phyloP scores from a whole-genome alignment of 225 moss, liverwort and hornwort species.

The Climacium dendroides region DNA sequence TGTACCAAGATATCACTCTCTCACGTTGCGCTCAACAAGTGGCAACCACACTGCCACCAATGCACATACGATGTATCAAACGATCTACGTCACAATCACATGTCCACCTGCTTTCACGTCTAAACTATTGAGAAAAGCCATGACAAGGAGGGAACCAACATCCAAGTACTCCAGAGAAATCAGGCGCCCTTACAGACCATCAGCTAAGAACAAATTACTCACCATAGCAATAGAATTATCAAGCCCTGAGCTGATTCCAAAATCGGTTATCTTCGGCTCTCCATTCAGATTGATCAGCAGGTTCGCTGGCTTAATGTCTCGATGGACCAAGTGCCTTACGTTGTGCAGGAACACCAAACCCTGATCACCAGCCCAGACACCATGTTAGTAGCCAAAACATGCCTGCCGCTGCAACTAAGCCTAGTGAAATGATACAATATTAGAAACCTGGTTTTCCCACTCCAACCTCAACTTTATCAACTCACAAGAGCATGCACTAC shows the following conservation, averaged over 20 bases:
- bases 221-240: constrained; percentile 99
- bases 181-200: neutral
- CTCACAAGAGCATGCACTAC: neutral
- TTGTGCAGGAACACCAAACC: constrained; percentile 90
- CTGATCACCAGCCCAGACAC: constrained; percentile 19
- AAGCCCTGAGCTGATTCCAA: constrained; percentile 63
- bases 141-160: neutral
- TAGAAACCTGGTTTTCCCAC: neutral
- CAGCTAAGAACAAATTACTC: neutral
- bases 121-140: neutral
- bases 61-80: neutral
- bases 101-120: neutral
- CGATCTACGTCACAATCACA: neutral
- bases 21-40: neutral
- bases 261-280: constrained; percentile 99
- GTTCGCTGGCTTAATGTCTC: constrained; percentile 98
- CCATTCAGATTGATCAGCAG: constrained; percentile 95
- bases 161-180: neutral
- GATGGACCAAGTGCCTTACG: constrained; percentile 89
- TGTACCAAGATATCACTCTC: neutral
- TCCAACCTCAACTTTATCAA: neutral
- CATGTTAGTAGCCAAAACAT: neutral
- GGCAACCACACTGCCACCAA: neutral
- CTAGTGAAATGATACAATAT: neutral
- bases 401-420: neutral